Evolutionary conservation across 495 filamentous ascomycete genomes (phyloP), one percentile per base, ranked within the genome.

Genomic region (Niebla homalea): DNA sequence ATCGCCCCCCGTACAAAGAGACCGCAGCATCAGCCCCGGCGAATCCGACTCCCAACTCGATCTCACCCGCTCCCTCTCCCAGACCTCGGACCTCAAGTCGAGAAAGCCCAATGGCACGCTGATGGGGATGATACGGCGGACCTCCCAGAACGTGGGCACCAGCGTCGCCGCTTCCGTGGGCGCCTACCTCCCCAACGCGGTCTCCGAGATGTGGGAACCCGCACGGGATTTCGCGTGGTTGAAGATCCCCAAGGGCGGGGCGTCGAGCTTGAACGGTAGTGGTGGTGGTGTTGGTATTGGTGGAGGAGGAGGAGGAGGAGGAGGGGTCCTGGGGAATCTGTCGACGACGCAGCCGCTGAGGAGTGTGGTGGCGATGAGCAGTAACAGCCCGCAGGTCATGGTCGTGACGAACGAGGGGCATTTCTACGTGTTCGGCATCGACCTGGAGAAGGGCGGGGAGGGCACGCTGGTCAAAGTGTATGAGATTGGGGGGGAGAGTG

Each of bases 201-300:
- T 98, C 5, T 88, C 88, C 20, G 88, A 97, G 66, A 95, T 97
- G 77, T 96, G 87, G 87, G 93, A 98, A 60, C 92, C 92, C 14
- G 74, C 85, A 40, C 77, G 92, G 42, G 93, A 98, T 63, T 97
- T 98, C 66, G 92, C 92, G 1, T 95, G 85, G 75, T 82, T 96
- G 58, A 94, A 89, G 64, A 74, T 98, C 22, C 92, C 92, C n/a
- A 85, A 83, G 29, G 59, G 58, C 71, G 26, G 25, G 7, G 29
- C 43, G 25, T 19, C 64, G 60, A 25, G 57, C 59, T 20, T 52
- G 68, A 4, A 64, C 54, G 56, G 50, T 64, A 51, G 14, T 8
- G 29, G 29, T 32, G 29, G 29, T 32, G 29, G 29, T 32, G 26
- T 6, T 32, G 60, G 61, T 10, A 38, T 64, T 50, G 65, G 68